Percentiles rank a stretch among this genome's conserved stretches.
These are phyloP conservation scores for Tuber calosporum DNA, from an alignment of 495 filamentous ascomycete species.

Conservation along the genomic window DNA sequence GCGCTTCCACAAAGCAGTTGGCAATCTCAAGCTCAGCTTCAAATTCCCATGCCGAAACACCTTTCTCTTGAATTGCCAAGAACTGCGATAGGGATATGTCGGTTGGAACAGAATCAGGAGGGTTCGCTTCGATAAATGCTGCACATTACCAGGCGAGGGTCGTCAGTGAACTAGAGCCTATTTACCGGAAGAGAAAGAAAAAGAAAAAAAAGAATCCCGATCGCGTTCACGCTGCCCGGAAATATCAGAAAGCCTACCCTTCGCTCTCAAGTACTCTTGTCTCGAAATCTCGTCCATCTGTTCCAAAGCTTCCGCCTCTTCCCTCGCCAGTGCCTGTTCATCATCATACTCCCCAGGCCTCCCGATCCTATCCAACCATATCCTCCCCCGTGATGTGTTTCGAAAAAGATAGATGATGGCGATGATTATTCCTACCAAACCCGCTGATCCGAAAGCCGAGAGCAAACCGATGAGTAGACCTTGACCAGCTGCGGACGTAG, in stretches of 20 bases:
- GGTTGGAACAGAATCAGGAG: constrained; percentile 88
- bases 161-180: not conserved
- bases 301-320: constrained; percentile 92
- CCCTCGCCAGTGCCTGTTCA: constrained; percentile 81
- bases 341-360: constrained; percentile 96
- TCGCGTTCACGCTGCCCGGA: not conserved
- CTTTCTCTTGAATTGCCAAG: constrained; percentile 96
- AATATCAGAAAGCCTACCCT: constrained; percentile 56
- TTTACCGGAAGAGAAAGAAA: not conserved
- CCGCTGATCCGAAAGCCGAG: constrained; percentile 91
- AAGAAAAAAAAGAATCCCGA: not conserved
- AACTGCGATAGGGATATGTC: constrained; percentile 97
- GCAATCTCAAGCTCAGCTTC: constrained; percentile 96
- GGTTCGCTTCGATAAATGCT: constrained; percentile 93
- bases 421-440: constrained; percentile 71
- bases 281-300: constrained; percentile 88
- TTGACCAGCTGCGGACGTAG: constrained; percentile 43
- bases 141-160: constrained; percentile 12
- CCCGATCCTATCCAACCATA: constrained; percentile 87
- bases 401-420: constrained; percentile 87
- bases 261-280: constrained; percentile 85
- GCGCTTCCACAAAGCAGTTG: constrained; percentile 93
- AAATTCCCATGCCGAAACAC: constrained; percentile 97
- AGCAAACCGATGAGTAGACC: constrained; percentile 92
- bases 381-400: constrained; percentile 80